phyloP scores from a whole-genome alignment of 352 stramenopile genomes.

The Phytopythium oedochilum region DNA sequence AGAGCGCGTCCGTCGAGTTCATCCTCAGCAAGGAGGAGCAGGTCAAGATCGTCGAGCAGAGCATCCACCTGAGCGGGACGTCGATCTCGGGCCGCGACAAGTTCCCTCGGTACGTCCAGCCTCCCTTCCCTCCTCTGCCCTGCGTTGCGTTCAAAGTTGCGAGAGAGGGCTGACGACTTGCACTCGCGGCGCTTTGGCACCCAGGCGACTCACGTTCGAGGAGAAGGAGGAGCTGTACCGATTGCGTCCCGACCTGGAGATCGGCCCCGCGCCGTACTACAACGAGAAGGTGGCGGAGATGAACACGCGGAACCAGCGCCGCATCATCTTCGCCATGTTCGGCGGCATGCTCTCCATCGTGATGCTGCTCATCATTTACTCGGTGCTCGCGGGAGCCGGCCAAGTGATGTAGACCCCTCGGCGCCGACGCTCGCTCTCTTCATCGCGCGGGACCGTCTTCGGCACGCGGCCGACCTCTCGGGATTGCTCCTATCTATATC shows the following conservation, averaged over 20 bases:
- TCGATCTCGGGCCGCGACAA: constrained; percentile 26
- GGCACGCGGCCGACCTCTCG: not conserved
- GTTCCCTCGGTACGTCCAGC: constrained; percentile 33
- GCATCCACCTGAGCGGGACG: constrained; percentile 32
- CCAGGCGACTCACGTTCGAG: constrained; percentile 64
- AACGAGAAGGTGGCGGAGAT: constrained; percentile 52
- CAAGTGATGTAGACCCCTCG: not conserved
- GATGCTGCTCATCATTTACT: constrained; percentile 71
- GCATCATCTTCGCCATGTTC: constrained; percentile 72
- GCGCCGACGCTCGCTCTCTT: constrained; percentile 3
- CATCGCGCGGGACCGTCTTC: not conserved
- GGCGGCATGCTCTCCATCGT: constrained; percentile 63
- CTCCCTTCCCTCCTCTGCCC: not conserved
- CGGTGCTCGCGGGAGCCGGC: constrained; percentile 22
- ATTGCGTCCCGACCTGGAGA: constrained; percentile 77
- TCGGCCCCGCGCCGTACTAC: constrained; percentile 51
- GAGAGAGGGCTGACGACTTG: constrained; percentile 1
- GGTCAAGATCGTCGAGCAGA: constrained; percentile 22
- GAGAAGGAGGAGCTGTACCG: constrained; percentile 83
- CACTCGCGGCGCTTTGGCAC: constrained; percentile 7
- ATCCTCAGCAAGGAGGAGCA: constrained; percentile 38
- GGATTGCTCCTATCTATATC: not conserved
- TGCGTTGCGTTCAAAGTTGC: not conserved
- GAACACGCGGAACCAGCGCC: constrained; percentile 52
- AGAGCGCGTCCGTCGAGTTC: constrained; percentile 75